Evolutionary conservation across 352 stramenopile genomes (phyloP).

Genomic region (Poterioochromonas sp.): DNA sequence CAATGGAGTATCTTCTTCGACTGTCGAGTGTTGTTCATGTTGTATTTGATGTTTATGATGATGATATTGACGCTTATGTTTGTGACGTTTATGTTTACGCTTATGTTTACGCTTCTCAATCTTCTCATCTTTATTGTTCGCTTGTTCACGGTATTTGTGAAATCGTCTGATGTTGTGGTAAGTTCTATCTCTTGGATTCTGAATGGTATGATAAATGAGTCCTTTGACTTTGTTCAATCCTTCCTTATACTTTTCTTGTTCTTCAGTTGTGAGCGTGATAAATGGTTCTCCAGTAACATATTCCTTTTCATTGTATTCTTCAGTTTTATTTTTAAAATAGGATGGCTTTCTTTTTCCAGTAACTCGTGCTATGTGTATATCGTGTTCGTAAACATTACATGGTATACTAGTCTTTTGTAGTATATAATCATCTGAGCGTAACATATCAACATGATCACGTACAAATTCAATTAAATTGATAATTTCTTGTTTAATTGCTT

Average conservation of each 20-base stretch:
- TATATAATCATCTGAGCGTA: slow-evolving; percentile 12
- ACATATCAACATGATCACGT: slow-evolving; percentile 12
- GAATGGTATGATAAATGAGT: slow-evolving; percentile 12
- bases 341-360: slow-evolving; percentile 8
- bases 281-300: slow-evolving; percentile 14
- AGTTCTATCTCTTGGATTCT: slow-evolving; percentile 12
- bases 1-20: neutral
- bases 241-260: slow-evolving; percentile 17
- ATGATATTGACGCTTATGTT: neutral
- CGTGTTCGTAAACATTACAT: slow-evolving; percentile 15
- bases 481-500: slow-evolving; percentile 18
- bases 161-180: slow-evolving; percentile 13
- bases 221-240: slow-evolving; percentile 13
- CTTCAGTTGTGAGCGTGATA: slow-evolving; percentile 7
- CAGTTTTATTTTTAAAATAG: slow-evolving; percentile 19
- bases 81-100: neutral
- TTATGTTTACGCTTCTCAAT: neutral
- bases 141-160: slow-evolving; percentile 13
- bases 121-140: neutral
- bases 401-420: slow-evolving; percentile 17
- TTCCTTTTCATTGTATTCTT: slow-evolving; percentile 13
- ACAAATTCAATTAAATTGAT: slow-evolving; percentile 19
- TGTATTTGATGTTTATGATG: slow-evolving; percentile 13
- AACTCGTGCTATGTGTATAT: slow-evolving; percentile 12
- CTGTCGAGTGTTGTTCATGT: neutral